phyloP scores from a whole-genome alignment of 257 asterid genomes.

The Ocimum tenuiflorum region DNA sequence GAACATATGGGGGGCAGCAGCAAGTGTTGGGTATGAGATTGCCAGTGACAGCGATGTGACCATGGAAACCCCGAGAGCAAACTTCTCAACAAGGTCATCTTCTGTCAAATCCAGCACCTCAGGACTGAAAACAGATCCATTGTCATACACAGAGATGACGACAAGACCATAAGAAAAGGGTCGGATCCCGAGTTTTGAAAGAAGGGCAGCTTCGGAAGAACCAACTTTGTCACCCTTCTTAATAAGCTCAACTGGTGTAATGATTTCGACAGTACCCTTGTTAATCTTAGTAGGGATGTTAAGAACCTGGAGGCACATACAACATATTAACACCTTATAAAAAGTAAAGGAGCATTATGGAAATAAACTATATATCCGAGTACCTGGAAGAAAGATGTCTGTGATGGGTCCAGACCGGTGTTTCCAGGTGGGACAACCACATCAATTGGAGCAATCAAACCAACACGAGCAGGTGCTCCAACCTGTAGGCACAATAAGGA shows the following conservation, averaged over 20 bases:
- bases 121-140: conserved; percentile 84
- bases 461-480: conserved; percentile 99
- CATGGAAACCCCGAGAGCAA: conserved; percentile 75
- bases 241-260: conserved; percentile 93
- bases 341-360: neutral
- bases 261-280: conserved; percentile 87
- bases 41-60: conserved; percentile 65
- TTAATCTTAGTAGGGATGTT: conserved; percentile 95
- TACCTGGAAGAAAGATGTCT: conserved; percentile 97
- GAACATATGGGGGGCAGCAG: conserved; percentile 89
- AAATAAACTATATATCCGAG: neutral
- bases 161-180: conserved; percentile 90
- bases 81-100: conserved; percentile 73
- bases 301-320: conserved; percentile 43
- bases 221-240: conserved; percentile 98
- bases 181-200: conserved; percentile 89
- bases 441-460: conserved; percentile 89
- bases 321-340: neutral
- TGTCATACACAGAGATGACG: conserved; percentile 60
- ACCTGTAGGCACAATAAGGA: conserved; percentile 36
- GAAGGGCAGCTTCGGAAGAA: conserved; percentile 91
- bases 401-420: conserved; percentile 95
- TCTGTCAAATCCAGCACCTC: conserved; percentile 79
- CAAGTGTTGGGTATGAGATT: conserved; percentile 77
- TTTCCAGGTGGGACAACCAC: conserved; percentile 96